These are phyloP conservation scores for Fraxinus greggii DNA, from an alignment of 305 asterid species.

Conservation along the genomic window DNA sequence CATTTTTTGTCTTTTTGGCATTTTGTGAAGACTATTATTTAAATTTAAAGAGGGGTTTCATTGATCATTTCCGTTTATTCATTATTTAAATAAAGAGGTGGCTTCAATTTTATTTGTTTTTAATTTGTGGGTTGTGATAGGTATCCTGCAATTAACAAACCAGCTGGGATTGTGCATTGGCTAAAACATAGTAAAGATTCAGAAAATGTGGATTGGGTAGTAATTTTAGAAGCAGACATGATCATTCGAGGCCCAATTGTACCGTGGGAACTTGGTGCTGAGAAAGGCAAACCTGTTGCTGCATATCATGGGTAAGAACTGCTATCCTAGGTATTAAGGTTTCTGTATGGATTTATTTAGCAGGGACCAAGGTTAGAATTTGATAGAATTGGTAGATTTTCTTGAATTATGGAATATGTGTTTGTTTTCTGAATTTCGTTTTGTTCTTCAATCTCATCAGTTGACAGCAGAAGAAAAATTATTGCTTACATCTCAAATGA, in stretches of 20 bases:
- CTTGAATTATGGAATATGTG: neutral
- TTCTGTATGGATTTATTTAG: neutral
- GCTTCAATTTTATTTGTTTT: conserved; percentile 5
- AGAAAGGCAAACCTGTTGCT: conserved; percentile 89
- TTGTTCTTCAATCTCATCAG: neutral
- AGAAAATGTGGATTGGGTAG: conserved; percentile 92
- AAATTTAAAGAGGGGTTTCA: neutral
- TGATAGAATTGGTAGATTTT: conserved; percentile 1
- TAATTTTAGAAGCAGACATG: conserved; percentile 90
- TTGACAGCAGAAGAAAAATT: neutral
- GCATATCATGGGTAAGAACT: conserved; percentile 83
- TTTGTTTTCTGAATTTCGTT: neutral
- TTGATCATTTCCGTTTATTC: neutral
- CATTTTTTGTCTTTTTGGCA: conserved; percentile 10
- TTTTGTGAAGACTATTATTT: neutral
- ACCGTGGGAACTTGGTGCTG: conserved; percentile 99
- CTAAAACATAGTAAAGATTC: conserved; percentile 83
- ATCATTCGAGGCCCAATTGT: conserved; percentile 84
- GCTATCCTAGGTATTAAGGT: neutral
- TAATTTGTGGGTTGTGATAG: conserved; percentile 36
- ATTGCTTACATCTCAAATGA: neutral
- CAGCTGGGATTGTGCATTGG: conserved; percentile 94
- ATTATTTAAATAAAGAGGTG: neutral
- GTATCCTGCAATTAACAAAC: conserved; percentile 96
- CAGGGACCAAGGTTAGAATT: neutral